Evolutionary conservation across 164 flowering plant species (phyloP), one percentile per base, ranked within the genome.

Genomic region (Sextonia rubra): DNA sequence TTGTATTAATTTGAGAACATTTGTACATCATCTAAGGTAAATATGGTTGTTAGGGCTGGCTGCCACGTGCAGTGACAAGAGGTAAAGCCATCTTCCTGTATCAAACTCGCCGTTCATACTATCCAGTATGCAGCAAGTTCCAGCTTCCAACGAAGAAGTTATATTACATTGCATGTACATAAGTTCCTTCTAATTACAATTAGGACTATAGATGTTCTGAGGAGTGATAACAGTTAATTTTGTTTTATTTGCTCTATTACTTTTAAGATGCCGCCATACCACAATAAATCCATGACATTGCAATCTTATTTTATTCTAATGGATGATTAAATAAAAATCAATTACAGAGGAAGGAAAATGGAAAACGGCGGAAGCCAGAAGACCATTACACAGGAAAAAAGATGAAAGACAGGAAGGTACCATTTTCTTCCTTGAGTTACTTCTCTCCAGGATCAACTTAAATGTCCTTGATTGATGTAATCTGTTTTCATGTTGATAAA

Each of bases 331-430:
- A 17, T 30, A 65, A 26, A 62, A 62, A 62, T n/a, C 23, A 14
- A 49, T 66, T 29, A 20, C 66, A 80, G 83, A 80, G 72, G 71
- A 74, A 79, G 73, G 79, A 80, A 52, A 73, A 18, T 73, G 80
- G 96, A 76, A 93, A 93, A 74, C 86, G 97, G 68, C 86, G 98
- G 73, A 93, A 93, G 83, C 88, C 80, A 27, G 95, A 93, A 72
- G 94, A 91, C 25, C 77, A 67, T 63, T 75, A 70, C 73, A 27
- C 74, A 12, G 97, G 94, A 60, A 91, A 83, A 82, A 90, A 87
- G 80, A 73, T 77, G 63, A 84, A 80, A 69, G 81, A 77, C 63
- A 75, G 89, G 77, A 93, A 87, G 98, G 98, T 93, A 85, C 82
- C 78, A 49, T 30, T 26, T 66, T 44, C 5, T 12, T 14, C 17